These are phyloP conservation scores for Aspergillus indologenus DNA, from an alignment of 495 filamentous ascomycete genomes.

Conservation along the genomic window DNA sequence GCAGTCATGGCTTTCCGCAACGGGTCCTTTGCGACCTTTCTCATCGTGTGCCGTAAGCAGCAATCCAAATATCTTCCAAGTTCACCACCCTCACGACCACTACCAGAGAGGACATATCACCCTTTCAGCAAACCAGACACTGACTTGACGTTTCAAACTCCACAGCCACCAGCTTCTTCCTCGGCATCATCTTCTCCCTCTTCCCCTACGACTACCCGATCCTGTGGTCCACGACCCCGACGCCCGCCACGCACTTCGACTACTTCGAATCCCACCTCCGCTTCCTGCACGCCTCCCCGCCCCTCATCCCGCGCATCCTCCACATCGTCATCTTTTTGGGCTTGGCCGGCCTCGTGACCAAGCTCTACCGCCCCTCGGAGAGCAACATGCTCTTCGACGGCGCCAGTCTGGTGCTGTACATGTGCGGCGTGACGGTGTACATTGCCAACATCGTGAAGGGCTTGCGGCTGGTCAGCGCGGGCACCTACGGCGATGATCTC, in stretches of 20 bases:
- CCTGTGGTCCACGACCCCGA: conserved; percentile 74
- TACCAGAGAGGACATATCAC: no score
- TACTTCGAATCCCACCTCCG: conserved; percentile 82
- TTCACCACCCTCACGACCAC: conserved; percentile 16
- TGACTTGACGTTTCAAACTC: no score
- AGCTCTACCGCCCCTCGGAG: conserved; percentile 88
- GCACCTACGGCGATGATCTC: conserved; percentile 49
- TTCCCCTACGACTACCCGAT: conserved; percentile 98
- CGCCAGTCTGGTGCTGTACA: conserved; percentile 83
- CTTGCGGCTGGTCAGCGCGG: conserved; percentile 67
- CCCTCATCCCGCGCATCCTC: conserved; percentile 86
- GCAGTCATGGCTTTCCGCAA: conserved; percentile 39
- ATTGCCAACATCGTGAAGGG: conserved; percentile 94
- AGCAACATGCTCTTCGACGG: conserved; percentile 97
- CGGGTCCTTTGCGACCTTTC: conserved; percentile 81
- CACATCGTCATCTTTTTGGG: conserved; percentile 89
- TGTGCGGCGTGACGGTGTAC: conserved; percentile 88
- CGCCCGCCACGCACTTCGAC: conserved; percentile 64
- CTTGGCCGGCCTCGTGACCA: conserved; percentile 83
- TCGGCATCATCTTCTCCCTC: conserved; percentile 94
- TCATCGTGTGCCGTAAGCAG: conserved; percentile 85
- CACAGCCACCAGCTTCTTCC: conserved; percentile 90
- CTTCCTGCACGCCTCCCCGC: conserved; percentile 81
- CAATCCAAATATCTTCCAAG: neutral
- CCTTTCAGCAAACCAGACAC: no score